Evolutionary conservation across 371 early-diverging fungal species (phyloP), one percentile per base, ranked within the genome.

Genomic region (Lichtheimia ornata): DNA sequence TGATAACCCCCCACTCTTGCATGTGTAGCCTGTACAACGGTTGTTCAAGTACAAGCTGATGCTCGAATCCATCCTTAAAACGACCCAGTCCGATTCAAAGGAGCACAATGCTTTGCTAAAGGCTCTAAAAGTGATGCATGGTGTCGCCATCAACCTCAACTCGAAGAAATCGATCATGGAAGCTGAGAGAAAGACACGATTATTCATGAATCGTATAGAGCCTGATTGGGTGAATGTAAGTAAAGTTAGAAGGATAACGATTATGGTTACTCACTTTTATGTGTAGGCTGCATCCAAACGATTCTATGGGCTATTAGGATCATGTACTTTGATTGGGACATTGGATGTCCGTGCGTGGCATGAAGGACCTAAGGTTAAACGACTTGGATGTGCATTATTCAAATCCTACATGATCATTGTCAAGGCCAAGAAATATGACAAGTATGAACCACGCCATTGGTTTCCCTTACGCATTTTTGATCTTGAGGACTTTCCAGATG

Each of bases 381-480:
- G 77, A 11, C 55, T 69, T 24, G 83, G 86, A 0, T 84, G 84
- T 47, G 79, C 83, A 20, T 53, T 86, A 17, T 86, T 86, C 53
- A 71, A 78, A 4, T 68, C 79, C 20, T 83, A 83, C 60, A 72
- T 86, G 63, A 71, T 86, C 22, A 69, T 86, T 44, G 81, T 74
- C 24, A 82, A 78, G 43, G 74, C 78, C 22, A 86, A 79, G 61
- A 83, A 74, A 22, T 47, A 69, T 12, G 76, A 73, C 11, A 61
- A 62, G 14, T 86, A 82, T 56, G 82, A 84, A 50, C 79, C 83
- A 0, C 74, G 75, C 15, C 74, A 82, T 43, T 86, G 84, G 83
- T 73, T 86, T 41, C 84, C 86, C 5, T 60, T 86, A 15, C 72
- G 84, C 0, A 70, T 74, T 14, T 83, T 83, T 67, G 78, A 76